Evolutionary conservation across 2,329 filamentous ascomycete genomes (phyloP).

Genomic region (Albophoma yamanashiensis): DNA sequence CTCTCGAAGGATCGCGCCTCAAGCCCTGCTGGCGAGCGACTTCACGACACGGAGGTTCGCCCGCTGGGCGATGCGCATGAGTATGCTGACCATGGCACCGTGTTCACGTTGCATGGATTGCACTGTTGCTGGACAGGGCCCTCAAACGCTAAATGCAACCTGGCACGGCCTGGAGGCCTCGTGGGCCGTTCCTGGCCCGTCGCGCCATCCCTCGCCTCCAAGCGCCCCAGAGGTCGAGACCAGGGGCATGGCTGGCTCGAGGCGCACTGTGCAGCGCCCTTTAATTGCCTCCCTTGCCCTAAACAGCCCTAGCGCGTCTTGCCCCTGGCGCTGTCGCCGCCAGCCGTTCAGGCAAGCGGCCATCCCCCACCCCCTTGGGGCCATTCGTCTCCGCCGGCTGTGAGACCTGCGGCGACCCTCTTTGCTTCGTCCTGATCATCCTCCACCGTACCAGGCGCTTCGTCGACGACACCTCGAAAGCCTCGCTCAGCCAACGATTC

Average conservation of each 20-base stretch:
- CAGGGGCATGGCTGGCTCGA: background rate
- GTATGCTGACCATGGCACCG: too few relatives aligned
- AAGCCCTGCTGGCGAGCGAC: background rate
- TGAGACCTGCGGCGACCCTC: conserved; percentile 8
- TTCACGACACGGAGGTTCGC: too few relatives aligned
- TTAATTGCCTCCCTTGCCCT: conserved; percentile 1
- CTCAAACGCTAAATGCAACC: background rate
- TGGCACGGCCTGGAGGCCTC: background rate
- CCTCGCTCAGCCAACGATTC: background rate
- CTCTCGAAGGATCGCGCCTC: background rate
- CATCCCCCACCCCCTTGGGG: background rate
- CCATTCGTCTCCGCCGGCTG: conserved; percentile 5
- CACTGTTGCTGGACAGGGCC: background rate
- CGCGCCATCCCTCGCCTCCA: background rate
- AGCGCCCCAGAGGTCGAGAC: background rate
- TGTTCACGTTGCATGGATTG: background rate
- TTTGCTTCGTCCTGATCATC: conserved; percentile 4
- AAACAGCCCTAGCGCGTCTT: conserved; percentile 3
- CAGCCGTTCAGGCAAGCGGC: background rate
- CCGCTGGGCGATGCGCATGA: too few relatives aligned
- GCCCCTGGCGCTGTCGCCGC: conserved; percentile 1
- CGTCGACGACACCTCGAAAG: background rate
- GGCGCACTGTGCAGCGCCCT: conserved; percentile 5
- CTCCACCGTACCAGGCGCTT: conserved; percentile 1
- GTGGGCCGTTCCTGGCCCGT: background rate